phyloP scores from a whole-genome alignment of 495 filamentous ascomycete genomes.

The Neurospora sp. region DNA sequence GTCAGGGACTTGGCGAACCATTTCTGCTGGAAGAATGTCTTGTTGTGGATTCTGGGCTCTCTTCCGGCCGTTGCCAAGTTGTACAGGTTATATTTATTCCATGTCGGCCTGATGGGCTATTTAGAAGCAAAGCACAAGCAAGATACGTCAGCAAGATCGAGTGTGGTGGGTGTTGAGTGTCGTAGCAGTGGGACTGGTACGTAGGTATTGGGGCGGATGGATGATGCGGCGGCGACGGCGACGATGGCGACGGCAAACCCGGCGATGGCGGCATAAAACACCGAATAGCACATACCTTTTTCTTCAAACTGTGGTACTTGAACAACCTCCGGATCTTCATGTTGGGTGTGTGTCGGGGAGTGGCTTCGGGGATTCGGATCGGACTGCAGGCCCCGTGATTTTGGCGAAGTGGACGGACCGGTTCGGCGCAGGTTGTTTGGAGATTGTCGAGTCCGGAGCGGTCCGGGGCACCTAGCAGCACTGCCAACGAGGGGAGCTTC shows the following conservation, averaged over 20 bases:
- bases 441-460: not conserved
- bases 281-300: conserved; percentile 36
- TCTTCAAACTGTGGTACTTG: conserved; percentile 54
- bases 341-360: conserved; percentile 6
- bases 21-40: conserved; percentile 96
- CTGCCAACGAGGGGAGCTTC: not conserved
- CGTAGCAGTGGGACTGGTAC: not conserved
- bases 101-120: conserved; percentile 90
- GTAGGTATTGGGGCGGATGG: not conserved
- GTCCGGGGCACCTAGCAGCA: not conserved
- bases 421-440: not conserved
- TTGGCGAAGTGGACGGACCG: not conserved
- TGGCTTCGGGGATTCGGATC: conserved; percentile 5
- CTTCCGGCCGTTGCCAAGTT: conserved; percentile 50
- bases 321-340: conserved; percentile 44
- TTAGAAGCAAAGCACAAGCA: not conserved
- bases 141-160: not conserved
- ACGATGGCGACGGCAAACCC: not conserved
- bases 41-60: conserved; percentile 3
- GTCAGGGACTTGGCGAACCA: conserved; percentile 75
- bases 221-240: not conserved
- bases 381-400: not conserved
- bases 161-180: not conserved
- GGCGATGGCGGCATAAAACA: not conserved
- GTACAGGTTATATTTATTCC: conserved; percentile 96